These are phyloP conservation scores for Wickerhamomyces xylosicus DNA, from an alignment of 805 yeast genomes.

Conservation along the genomic window DNA sequence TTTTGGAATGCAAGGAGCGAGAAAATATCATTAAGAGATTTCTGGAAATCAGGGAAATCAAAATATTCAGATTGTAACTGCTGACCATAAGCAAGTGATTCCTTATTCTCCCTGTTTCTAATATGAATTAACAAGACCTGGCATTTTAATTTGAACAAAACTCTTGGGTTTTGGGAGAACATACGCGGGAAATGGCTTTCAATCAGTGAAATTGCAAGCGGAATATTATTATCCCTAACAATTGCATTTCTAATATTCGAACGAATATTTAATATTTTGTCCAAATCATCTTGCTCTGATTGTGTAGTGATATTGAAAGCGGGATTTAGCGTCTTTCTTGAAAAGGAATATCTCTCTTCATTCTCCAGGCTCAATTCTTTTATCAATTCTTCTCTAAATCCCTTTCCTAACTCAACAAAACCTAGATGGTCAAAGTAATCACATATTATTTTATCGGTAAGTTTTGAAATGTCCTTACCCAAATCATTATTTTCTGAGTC, in stretches of 20 bases:
- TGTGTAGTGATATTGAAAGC: not conserved
- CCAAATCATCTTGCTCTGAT: conserved; percentile 23
- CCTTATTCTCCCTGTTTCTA: conserved; percentile 16
- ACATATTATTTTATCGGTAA: conserved; percentile 27
- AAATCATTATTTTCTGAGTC: not conserved
- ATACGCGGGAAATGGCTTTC: conserved; percentile 27
- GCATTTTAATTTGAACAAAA: conserved; percentile 33
- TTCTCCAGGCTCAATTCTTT: conserved; percentile 13
- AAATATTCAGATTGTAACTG: conserved; percentile 23
- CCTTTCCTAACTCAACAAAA: conserved; percentile 39
- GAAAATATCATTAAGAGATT: conserved; percentile 34
- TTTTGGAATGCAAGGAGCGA: conserved; percentile 42
- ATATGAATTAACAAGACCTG: conserved; percentile 33
- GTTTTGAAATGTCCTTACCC: conserved; percentile 14
- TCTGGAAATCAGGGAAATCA: conserved; percentile 23
- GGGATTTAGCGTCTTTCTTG: conserved; percentile 8
- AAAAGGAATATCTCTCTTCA: conserved; percentile 9
- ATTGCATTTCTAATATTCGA: conserved; percentile 32
- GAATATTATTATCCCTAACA: conserved; percentile 31
- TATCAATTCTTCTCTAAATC: conserved; percentile 37
- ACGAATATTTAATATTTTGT: conserved; percentile 27
- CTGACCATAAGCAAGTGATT: conserved; percentile 31
- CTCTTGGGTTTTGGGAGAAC: conserved; percentile 20
- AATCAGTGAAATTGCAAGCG: conserved; percentile 14
- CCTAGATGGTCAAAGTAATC: conserved; percentile 52